These are phyloP conservation scores for Chimonanthus salicifolius DNA, from an alignment of 164 flowering plant species.

Conservation along the genomic window DNA sequence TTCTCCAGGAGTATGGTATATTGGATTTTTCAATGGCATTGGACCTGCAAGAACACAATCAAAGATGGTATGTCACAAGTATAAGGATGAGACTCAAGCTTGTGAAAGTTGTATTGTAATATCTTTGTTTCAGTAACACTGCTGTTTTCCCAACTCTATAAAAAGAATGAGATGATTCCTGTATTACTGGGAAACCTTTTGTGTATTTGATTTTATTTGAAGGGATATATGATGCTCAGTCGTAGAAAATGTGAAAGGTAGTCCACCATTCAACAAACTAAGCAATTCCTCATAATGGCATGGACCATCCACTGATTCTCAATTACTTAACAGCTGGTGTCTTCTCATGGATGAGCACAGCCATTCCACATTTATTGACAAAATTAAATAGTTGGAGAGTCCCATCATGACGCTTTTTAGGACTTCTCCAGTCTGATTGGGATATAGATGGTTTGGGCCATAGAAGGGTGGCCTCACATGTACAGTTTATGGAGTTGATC, in stretches of 20 bases:
- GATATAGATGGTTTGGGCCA: neutral
- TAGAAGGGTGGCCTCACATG: neutral
- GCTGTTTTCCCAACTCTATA: neutral
- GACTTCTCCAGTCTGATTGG: neutral
- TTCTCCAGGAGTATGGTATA: conserved; percentile 73
- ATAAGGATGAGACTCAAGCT: neutral
- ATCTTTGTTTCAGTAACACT: neutral
- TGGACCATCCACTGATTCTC: neutral
- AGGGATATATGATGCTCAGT: neutral
- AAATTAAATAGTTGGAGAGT: too few relatives aligned
- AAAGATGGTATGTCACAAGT: conserved; percentile 59
- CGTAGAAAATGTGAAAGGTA: neutral
- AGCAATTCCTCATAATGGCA: neutral
- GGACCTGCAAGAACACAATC: conserved; percentile 83
- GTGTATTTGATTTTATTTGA: neutral
- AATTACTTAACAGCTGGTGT: neutral
- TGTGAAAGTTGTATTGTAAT: neutral
- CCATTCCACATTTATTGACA: neutral
- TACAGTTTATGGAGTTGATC: neutral
- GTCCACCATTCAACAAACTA: neutral
- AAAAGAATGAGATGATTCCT: neutral
- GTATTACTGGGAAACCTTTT: neutral
- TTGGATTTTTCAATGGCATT: conserved; percentile 86
- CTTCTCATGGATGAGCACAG: neutral
- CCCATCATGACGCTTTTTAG: neutral